Evolutionary conservation across 495 filamentous ascomycete species (phyloP).

Genomic region (Tuber microsphaerosporum): DNA sequence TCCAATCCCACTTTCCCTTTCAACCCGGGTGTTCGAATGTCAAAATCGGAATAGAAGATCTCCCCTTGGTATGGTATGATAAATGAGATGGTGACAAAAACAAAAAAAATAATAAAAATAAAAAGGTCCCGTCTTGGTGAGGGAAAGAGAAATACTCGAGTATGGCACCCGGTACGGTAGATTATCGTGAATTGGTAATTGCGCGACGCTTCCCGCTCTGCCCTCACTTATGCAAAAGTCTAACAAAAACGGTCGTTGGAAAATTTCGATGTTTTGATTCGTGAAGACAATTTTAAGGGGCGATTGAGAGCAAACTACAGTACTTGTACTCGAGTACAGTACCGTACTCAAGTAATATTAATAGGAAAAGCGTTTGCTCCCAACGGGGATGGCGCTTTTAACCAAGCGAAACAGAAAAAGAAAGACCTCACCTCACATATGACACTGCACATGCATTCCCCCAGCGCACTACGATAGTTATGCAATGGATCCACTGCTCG

Average conservation of each 20-base stretch:
- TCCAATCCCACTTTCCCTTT: neutral
- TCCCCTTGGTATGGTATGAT: neutral
- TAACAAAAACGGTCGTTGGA: neutral
- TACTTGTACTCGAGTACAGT: too few species aligned
- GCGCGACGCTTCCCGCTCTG: neutral
- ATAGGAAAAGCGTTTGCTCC: neutral
- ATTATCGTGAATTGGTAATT: neutral
- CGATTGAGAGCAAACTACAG: neutral
- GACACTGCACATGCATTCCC: too few species aligned
- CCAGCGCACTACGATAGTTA: too few species aligned
- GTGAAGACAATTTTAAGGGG: neutral
- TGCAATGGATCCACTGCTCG: too few species aligned
- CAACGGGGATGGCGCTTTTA: neutral
- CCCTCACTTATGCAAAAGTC: neutral
- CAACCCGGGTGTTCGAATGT: constrained; percentile 2
- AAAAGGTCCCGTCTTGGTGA: neutral
- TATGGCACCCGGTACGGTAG: neutral
- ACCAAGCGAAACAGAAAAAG: neutral
- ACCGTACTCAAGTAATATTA: too few species aligned
- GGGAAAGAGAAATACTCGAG: neutral
- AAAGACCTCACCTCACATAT: neutral
- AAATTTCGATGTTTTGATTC: neutral
- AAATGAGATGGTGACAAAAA: constrained; percentile 6
- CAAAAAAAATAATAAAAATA: neutral
- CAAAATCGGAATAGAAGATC: constrained; percentile 6